Percentiles rank a stretch among this genome's conserved stretches.
Conservation (phyloP, 2,329 filamentous ascomycete genomes). For the Hypoxylon sp. region DNA sequence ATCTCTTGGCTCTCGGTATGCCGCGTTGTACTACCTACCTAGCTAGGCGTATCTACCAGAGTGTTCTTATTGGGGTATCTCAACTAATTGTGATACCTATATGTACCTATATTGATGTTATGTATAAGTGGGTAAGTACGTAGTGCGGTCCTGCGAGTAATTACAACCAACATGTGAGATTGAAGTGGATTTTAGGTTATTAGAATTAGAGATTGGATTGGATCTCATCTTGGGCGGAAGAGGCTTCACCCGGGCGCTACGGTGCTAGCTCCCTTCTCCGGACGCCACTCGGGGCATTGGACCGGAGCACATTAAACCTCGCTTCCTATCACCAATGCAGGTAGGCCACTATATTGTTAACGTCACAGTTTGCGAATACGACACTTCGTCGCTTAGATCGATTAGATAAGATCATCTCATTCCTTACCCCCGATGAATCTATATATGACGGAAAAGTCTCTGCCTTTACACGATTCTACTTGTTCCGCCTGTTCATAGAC, state of each 20-base stretch:
- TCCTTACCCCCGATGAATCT: conserved; percentile 75
- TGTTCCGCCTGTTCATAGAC: conserved; percentile 79
- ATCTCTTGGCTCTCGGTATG: conserved; percentile 4
- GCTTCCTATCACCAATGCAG: not conserved
- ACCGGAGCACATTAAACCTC: not conserved
- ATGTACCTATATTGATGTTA: not conserved
- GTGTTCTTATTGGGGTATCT: not conserved
- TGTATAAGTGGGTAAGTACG: not conserved
- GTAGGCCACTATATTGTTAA: not conserved
- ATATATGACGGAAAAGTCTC: conserved; percentile 88
- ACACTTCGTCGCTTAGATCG: not conserved
- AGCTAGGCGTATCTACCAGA: conserved; percentile 15
- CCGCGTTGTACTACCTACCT: conserved; percentile 27
- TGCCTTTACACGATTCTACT: conserved; percentile 73
- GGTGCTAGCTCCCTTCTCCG: conserved; percentile 28
- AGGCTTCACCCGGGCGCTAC: conserved; percentile 38
- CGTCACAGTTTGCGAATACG: not conserved
- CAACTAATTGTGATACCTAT: not conserved
- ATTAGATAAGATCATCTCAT: conserved; percentile 39
- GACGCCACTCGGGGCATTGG: conserved; percentile 29
- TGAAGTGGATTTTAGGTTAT: not conserved
- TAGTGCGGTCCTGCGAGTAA: conserved; percentile 9
- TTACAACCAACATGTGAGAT: conserved; percentile 7
- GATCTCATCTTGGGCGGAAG: conserved; percentile 30
- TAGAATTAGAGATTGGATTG: conserved; percentile 12